Conservation (phyloP, 208 protist genomes). For the Leishmania major region DNA sequence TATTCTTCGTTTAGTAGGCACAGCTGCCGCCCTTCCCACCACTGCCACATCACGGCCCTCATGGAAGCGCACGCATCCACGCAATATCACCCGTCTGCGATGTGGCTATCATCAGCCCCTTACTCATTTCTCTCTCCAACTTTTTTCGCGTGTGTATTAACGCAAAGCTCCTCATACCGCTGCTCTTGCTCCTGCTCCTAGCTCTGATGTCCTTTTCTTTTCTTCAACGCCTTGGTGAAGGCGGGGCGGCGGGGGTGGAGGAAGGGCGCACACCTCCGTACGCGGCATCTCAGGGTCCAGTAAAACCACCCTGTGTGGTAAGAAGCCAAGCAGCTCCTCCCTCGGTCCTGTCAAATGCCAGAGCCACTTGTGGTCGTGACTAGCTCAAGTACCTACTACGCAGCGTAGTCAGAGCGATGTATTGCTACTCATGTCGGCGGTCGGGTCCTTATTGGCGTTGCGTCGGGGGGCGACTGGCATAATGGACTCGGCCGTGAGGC, state of each 20-base stretch:
- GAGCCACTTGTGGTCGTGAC: background rate
- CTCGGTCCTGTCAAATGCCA: background rate
- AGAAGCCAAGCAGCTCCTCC: background rate
- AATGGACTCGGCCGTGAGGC: background rate
- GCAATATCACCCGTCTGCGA: background rate
- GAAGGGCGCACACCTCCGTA: background rate
- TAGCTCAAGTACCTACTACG: background rate
- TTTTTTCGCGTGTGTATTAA: background rate
- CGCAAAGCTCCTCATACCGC: background rate
- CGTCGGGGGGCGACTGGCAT: background rate
- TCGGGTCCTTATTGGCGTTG: background rate
- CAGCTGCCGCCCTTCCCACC: too few relatives aligned
- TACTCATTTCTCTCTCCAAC: background rate
- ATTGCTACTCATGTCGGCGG: background rate
- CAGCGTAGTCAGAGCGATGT: background rate
- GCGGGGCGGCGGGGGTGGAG: too few relatives aligned
- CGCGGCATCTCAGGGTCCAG: background rate
- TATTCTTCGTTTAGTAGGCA: too few relatives aligned
- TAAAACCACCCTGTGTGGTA: background rate
- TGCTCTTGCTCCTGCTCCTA: background rate
- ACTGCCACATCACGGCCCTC: background rate
- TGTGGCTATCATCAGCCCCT: background rate
- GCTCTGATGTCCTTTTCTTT: background rate
- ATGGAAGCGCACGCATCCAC: background rate
- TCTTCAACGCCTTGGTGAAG: background rate